Evolutionary conservation across 2,329 filamentous ascomycete species (phyloP).

Genomic region (Fusarium miscanthi): DNA sequence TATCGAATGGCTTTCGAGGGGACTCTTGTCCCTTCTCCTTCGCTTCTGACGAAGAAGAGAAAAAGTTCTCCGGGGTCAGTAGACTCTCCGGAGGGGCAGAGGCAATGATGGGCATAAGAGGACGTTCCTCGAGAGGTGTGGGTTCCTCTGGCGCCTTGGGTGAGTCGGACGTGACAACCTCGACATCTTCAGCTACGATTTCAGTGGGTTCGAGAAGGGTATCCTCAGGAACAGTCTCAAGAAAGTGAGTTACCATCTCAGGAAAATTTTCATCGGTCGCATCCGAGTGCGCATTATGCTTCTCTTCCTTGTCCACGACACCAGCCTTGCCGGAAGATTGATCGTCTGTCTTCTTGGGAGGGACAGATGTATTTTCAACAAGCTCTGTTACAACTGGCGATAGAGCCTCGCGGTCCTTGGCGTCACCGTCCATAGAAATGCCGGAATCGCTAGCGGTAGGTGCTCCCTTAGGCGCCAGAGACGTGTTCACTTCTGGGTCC

Average conservation of each 20-base stretch:
- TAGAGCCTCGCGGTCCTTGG: constrained; percentile 25
- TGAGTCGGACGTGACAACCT: constrained; percentile 9
- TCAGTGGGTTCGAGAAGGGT: constrained; percentile 23
- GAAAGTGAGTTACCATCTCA: constrained; percentile 22
- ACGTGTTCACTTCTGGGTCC: not conserved
- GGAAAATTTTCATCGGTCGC: not conserved
- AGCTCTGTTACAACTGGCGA: constrained; percentile 4
- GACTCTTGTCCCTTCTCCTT: constrained; percentile 29
- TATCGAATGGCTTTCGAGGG: constrained; percentile 26
- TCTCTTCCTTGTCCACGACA: not conserved
- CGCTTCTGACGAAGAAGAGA: constrained; percentile 9
- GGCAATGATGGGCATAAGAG: constrained; percentile 16
- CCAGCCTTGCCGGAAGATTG: not conserved
- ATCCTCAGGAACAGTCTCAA: constrained; percentile 41
- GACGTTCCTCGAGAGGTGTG: constrained; percentile 11
- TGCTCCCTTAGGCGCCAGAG: not conserved
- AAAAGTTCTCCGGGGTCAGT: constrained; percentile 23
- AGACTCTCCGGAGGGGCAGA: constrained; percentile 37
- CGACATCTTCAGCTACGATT: constrained; percentile 5
- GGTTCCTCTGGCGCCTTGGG: not conserved
- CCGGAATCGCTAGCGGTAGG: constrained; percentile 38
- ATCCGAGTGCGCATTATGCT: constrained; percentile 13
- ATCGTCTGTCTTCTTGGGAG: not conserved
- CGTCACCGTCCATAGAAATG: constrained; percentile 35
- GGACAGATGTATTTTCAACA: not conserved